These are phyloP conservation scores for Funneliformis geosporum DNA, from an alignment of 192 early-diverging fungal genomes.

Conservation along the genomic window DNA sequence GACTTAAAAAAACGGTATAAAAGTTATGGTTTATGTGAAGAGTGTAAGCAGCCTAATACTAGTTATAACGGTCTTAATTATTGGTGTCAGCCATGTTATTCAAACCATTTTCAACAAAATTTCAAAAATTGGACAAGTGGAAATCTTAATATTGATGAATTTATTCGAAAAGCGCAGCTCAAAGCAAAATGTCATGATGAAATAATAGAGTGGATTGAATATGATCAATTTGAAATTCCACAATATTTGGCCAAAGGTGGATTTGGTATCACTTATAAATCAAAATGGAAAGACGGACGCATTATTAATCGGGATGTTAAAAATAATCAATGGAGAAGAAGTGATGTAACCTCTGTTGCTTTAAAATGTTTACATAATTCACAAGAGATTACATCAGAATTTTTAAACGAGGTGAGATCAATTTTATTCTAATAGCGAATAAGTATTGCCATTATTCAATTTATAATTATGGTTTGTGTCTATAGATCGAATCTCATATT, in stretches of 20 bases:
- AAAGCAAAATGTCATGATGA: not conserved
- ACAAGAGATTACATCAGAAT: no score
- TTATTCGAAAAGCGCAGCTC: not conserved
- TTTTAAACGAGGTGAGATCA: not conserved
- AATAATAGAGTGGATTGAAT: not conserved
- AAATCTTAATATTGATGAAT: not conserved
- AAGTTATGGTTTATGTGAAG: no score
- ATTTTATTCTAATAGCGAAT: no score
- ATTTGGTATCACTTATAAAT: not conserved
- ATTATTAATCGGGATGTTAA: not conserved
- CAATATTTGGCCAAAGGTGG: constrained; percentile 1
- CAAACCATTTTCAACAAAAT: not conserved
- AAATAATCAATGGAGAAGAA: not conserved
- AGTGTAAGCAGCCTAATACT: no score
- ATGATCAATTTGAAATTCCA: not conserved
- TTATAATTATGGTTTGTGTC: no score
- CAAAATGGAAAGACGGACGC: not conserved
- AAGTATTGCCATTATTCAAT: no score
- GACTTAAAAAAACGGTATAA: no score
- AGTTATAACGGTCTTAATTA: no score
- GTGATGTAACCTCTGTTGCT: not conserved
- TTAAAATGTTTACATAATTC: not conserved
- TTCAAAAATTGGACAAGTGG: constrained; percentile 11
- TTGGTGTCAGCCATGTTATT: not conserved
- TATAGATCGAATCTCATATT: not conserved